phyloP scores from a whole-genome alignment of 2,329 filamentous ascomycete genomes.

The Conoideocrella luteorostrata region DNA sequence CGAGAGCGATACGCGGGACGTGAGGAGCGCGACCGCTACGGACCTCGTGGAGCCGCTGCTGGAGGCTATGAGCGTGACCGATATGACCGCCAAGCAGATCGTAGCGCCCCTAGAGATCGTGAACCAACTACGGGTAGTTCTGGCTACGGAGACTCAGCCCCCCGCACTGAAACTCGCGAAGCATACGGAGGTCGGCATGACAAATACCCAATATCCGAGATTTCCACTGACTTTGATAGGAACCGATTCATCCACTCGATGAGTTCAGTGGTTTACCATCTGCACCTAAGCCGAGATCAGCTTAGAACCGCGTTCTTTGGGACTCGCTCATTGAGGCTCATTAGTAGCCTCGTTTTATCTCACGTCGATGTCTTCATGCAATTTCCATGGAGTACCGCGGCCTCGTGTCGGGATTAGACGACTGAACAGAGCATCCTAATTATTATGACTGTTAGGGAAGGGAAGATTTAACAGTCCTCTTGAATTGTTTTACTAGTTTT shows the following conservation, averaged over 20 bases:
- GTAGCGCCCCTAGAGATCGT: conserved; percentile 33
- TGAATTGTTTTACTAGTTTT: not conserved
- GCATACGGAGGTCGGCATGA: conserved; percentile 35
- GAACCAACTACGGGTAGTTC: conserved; percentile 30
- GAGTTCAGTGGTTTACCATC: not conserved
- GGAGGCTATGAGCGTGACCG: conserved; percentile 43
- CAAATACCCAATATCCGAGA: not conserved
- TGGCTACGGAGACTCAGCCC: conserved; percentile 34
- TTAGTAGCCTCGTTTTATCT: too few species aligned
- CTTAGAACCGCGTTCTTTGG: too few species aligned
- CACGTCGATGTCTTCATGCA: too few species aligned
- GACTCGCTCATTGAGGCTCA: not conserved
- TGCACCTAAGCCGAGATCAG: not conserved
- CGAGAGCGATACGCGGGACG: conserved; percentile 35
- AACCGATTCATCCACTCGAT: conserved; percentile 19
- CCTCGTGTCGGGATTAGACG: not conserved
- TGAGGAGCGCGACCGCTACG: conserved; percentile 39
- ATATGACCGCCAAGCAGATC: conserved; percentile 40
- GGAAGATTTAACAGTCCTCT: conserved; percentile 1
- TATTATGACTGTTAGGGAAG: not conserved
- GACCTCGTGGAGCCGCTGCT: conserved; percentile 28
- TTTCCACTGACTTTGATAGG: conserved; percentile 24
- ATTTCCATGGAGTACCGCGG: not conserved
- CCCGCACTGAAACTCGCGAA: conserved; percentile 38
- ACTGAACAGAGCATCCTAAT: not conserved